Conservation (phyloP, 495 filamentous ascomycete genomes). For the Astrothelium subdiscretum region DNA sequence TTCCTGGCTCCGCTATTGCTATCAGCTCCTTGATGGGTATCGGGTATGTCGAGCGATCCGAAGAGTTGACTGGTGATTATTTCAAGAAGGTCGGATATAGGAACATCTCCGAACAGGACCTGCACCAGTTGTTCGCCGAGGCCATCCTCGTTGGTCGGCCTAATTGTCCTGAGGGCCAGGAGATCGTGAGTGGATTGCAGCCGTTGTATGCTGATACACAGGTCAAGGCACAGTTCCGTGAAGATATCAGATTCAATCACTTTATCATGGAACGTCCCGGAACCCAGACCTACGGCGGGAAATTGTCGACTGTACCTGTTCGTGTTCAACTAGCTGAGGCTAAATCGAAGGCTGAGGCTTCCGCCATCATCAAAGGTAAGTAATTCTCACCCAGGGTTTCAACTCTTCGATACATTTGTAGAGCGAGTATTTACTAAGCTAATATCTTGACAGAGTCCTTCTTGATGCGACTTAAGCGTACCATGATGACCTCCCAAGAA, state of each 20-base stretch:
- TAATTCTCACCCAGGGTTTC: neutral
- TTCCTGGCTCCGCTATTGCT: neutral
- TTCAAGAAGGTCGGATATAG: neutral
- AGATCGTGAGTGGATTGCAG: neutral
- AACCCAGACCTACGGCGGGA: neutral
- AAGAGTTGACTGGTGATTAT: neutral
- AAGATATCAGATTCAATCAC: neutral
- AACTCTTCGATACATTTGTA: neutral
- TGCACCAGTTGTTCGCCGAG: slow-evolving; percentile 5
- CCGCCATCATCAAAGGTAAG: neutral
- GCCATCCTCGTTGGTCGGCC: slow-evolving; percentile 3
- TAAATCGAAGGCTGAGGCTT: neutral
- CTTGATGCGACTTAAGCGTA: neutral
- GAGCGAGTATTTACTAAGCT: neutral
- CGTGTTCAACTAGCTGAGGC: neutral
- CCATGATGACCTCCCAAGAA: neutral
- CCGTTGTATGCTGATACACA: neutral
- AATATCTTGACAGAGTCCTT: neutral
- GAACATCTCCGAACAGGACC: neutral
- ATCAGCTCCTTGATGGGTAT: neutral
- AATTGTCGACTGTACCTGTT: neutral
- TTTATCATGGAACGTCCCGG: neutral
- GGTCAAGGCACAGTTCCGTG: neutral
- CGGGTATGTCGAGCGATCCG: neutral
- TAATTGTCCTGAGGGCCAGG: neutral